Evolutionary conservation across 2,329 filamentous ascomycete species (phyloP).

Genomic region (Fusarium sp.): DNA sequence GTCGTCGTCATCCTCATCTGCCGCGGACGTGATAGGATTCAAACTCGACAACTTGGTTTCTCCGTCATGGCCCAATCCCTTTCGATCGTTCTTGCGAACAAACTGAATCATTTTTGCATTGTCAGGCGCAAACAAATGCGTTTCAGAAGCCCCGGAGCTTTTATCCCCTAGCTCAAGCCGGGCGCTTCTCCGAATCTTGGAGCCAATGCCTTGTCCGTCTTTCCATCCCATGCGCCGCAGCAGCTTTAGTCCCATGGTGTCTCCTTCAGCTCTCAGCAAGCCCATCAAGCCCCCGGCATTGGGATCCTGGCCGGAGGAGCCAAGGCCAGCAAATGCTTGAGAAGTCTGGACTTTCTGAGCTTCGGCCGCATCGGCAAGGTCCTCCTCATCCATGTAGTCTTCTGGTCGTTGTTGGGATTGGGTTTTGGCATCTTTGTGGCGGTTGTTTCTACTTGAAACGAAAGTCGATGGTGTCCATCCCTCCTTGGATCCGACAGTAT

Average conservation of each 20-base stretch:
- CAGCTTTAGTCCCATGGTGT: conserved; percentile 87
- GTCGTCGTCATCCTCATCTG: conserved; percentile 51
- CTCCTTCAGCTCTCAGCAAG: conserved; percentile 74
- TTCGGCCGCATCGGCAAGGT: conserved; percentile 86
- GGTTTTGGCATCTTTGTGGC: conserved; percentile 69
- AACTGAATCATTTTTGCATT: conserved; percentile 76
- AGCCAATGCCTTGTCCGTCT: conserved; percentile 90
- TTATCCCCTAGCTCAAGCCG: conserved; percentile 62
- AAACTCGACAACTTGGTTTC: conserved; percentile 60
- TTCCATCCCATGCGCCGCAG: conserved; percentile 95
- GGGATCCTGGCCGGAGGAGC: conserved; percentile 67
- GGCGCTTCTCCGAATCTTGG: conserved; percentile 79
- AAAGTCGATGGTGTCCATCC: conserved; percentile 95
- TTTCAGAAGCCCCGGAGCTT: conserved; percentile 52
- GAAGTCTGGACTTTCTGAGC: conserved; percentile 76
- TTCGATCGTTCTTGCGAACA: conserved; percentile 70
- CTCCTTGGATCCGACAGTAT: conserved; percentile 97
- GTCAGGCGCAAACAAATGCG: conserved; percentile 84
- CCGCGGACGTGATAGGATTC: conserved; percentile 32
- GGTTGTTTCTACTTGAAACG: conserved; percentile 84
- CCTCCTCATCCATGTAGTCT: conserved; percentile 98
- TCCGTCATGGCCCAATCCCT: conserved; percentile 73
- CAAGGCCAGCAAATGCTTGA: conserved; percentile 78
- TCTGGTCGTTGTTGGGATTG: conserved; percentile 73
- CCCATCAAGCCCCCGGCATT: conserved; percentile 69